phyloP scores from a whole-genome alignment of 2,329 filamentous ascomycete genomes.

The Cladosporium sphaerospermum region DNA sequence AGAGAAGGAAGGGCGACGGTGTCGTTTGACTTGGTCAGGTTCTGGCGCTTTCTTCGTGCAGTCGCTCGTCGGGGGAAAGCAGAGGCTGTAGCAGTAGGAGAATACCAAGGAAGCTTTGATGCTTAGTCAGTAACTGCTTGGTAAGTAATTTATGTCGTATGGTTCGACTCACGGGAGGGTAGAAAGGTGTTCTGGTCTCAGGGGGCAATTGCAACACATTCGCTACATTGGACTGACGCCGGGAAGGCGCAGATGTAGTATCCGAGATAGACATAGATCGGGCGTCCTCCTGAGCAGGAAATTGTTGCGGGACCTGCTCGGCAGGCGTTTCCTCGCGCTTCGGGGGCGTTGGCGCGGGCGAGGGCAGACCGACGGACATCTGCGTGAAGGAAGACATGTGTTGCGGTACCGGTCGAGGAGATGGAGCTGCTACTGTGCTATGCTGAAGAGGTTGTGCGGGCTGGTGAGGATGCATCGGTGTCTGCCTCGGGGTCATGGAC shows the following conservation, averaged over 20 bases:
- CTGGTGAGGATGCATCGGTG: conserved; percentile 18
- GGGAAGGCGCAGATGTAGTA: conserved; percentile 14
- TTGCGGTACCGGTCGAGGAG: conserved; percentile 8
- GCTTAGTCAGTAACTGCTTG: not conserved
- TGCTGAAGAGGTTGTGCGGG: conserved; percentile 9
- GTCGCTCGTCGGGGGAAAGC: conserved; percentile 49
- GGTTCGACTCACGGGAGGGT: conserved; percentile 36
- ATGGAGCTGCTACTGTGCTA: conserved; percentile 10
- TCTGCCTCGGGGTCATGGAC: conserved; percentile 42
- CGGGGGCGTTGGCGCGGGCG: conserved; percentile 17
- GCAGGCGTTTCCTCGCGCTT: conserved; percentile 5
- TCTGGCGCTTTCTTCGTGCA: conserved; percentile 39
- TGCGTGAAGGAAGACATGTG: conserved; percentile 12
- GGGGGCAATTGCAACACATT: conserved; percentile 14
- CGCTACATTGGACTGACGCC: conserved; percentile 16
- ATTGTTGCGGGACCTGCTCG: conserved; percentile 11
- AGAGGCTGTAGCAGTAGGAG: conserved; percentile 41
- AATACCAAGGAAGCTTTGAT: conserved; percentile 55
- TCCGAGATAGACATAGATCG: conserved; percentile 7
- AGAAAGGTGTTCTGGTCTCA: conserved; percentile 38
- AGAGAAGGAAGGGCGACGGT: conserved; percentile 44
- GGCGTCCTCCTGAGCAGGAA: conserved; percentile 3
- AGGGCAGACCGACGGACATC: conserved; percentile 16
- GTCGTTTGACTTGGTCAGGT: conserved; percentile 33
- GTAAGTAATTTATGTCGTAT: not conserved